Evolutionary conservation across 2,329 filamentous ascomycete species (phyloP).

Genomic region (Arthrobotrys sphaeroides): DNA sequence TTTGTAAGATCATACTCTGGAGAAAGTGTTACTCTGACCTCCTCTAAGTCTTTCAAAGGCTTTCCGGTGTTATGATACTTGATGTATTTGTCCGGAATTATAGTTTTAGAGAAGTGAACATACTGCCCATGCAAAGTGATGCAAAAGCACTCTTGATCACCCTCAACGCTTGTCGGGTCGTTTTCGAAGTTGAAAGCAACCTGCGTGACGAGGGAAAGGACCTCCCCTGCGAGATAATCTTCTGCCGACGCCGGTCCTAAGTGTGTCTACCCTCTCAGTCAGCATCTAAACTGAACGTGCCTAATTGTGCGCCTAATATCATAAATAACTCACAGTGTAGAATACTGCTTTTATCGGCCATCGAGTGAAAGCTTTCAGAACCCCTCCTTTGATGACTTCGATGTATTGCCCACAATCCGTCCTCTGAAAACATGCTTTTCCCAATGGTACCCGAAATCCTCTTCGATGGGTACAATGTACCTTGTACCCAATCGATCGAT

Average conservation of each 20-base stretch:
- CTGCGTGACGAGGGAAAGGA: constrained; percentile 40
- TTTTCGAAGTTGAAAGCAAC: constrained; percentile 53
- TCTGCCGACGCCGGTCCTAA: constrained; percentile 25
- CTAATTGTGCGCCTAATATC: no score
- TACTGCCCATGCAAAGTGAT: constrained; percentile 49
- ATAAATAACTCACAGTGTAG: constrained; percentile 26
- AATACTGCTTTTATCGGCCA: constrained; percentile 47
- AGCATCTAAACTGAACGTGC: not conserved
- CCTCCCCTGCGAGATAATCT: constrained; percentile 39
- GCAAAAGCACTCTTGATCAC: constrained; percentile 49
- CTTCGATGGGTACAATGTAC: constrained; percentile 40
- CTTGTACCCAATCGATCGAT: constrained; percentile 39
- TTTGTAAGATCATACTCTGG: constrained; percentile 46
- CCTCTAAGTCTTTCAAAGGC: constrained; percentile 28
- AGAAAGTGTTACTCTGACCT: constrained; percentile 34
- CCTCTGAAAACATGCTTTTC: constrained; percentile 31
- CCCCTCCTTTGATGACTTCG: constrained; percentile 34
- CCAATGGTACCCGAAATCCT: constrained; percentile 43
- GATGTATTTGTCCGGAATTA: constrained; percentile 45
- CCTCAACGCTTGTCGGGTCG: constrained; percentile 30
- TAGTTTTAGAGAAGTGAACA: constrained; percentile 34
- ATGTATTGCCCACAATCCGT: constrained; percentile 46
- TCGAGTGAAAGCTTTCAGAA: constrained; percentile 31
- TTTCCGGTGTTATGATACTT: constrained; percentile 42
- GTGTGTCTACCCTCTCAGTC: constrained; percentile 21